phyloP scores from a whole-genome alignment of 805 yeast species.

The Candida silvicultrix region DNA sequence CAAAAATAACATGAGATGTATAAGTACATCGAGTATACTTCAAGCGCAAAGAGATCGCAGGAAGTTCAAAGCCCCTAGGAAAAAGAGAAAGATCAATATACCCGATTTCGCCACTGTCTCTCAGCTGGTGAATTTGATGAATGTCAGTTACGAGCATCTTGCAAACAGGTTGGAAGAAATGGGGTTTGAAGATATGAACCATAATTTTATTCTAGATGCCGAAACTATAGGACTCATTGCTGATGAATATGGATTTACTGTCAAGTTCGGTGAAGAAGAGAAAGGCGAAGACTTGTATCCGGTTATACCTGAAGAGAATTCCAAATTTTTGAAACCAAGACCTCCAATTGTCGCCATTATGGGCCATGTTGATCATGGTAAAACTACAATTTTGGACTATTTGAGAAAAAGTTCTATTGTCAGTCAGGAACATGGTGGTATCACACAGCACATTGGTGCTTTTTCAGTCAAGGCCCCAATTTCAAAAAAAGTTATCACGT shows the following conservation, averaged over 20 bases:
- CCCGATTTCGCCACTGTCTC: slow-evolving; percentile 79
- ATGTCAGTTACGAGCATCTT: slow-evolving; percentile 56
- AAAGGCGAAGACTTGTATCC: slow-evolving; percentile 46
- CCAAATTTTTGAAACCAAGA: slow-evolving; percentile 50
- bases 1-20: background rate
- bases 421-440: slow-evolving; percentile 87
- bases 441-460: slow-evolving; percentile 97
- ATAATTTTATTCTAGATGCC: slow-evolving; percentile 74
- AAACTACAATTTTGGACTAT: slow-evolving; percentile 87
- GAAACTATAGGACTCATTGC: slow-evolving; percentile 86
- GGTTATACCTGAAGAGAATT: slow-evolving; percentile 34
- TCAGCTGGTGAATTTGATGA: slow-evolving; percentile 66
- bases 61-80: background rate
- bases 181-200: slow-evolving; percentile 67
- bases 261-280: slow-evolving; percentile 21
- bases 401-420: slow-evolving; percentile 82
- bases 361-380: slow-evolving; percentile 99
- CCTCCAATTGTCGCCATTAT: slow-evolving; percentile 96
- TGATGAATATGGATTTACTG: slow-evolving; percentile 79
- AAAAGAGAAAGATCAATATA: slow-evolving; percentile 28
- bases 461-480: slow-evolving; percentile 78
- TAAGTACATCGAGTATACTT: background rate
- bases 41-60: background rate
- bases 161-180: slow-evolving; percentile 50
- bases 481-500: slow-evolving; percentile 73